Evolutionary conservation across 352 stramenopile species (phyloP).

Genomic region (Phytophthora pistaciae): DNA sequence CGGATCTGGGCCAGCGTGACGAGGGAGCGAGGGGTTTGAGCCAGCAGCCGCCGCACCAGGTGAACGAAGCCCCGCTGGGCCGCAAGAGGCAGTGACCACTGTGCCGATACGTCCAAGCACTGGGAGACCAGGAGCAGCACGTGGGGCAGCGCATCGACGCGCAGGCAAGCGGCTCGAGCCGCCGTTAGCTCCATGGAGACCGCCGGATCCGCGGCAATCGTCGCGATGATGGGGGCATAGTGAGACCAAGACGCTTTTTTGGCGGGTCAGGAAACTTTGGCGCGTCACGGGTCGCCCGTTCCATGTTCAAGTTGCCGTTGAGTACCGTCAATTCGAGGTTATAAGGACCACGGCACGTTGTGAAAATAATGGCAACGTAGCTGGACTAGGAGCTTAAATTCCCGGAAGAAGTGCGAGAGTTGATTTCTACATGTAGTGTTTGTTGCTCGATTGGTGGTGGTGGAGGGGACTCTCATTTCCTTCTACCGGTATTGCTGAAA

Average conservation of each 20-base stretch:
- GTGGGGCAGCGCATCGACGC: slow-evolving; percentile 26
- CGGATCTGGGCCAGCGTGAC: slow-evolving; percentile 23
- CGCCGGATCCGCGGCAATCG: neutral
- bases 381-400: no score
- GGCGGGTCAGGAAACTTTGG: neutral
- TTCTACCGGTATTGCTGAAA: neutral
- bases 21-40: slow-evolving; percentile 7
- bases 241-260: neutral
- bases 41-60: slow-evolving; percentile 25
- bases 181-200: slow-evolving; percentile 13
- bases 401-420: no score
- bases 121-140: slow-evolving; percentile 20
- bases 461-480: neutral
- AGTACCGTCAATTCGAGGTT: neutral
- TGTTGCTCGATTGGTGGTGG: no score
- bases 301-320: slow-evolving; percentile 1
- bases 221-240: neutral
- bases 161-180: slow-evolving; percentile 23
- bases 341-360: no score
- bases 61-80: slow-evolving; percentile 25
- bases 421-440: no score
- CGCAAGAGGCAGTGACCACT: slow-evolving; percentile 27
- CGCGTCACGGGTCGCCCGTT: neutral
- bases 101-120: slow-evolving; percentile 28
- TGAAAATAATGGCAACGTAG: no score